These are phyloP conservation scores for Phytophthora multivora DNA, from an alignment of 352 stramenopile species.

Conservation along the genomic window DNA sequence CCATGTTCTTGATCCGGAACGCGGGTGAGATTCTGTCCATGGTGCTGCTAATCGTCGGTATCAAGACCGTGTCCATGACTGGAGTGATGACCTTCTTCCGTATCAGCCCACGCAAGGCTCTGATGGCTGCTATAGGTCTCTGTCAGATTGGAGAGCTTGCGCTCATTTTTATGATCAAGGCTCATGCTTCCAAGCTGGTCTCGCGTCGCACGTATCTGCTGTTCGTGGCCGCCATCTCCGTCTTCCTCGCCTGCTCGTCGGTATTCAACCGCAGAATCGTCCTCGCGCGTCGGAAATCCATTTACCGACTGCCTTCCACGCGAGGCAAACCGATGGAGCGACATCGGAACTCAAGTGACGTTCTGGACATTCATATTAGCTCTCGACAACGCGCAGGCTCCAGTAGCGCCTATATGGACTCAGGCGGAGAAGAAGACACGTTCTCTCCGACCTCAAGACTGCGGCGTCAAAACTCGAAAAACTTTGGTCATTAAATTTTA, in stretches of 20 bases:
- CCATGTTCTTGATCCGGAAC: conserved; percentile 81
- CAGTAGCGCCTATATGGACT: conserved; percentile 35
- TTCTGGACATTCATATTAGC: conserved; percentile 13
- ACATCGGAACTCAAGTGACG: conserved; percentile 21
- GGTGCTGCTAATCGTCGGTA: conserved; percentile 75
- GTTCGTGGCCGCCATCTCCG: conserved; percentile 78
- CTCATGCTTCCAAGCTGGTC: conserved; percentile 81
- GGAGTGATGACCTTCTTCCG: conserved; percentile 83
- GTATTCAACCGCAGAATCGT: conserved; percentile 79
- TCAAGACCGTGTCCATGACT: conserved; percentile 81
- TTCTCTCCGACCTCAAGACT: conserved; percentile 36
- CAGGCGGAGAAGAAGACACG: conserved; percentile 29
- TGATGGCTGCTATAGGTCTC: conserved; percentile 73
- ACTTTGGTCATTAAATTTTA: conserved; percentile 8
- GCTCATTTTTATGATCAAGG: conserved; percentile 92
- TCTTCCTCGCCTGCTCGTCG: conserved; percentile 85
- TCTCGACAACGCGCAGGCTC: conserved; percentile 26
- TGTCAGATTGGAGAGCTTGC: conserved; percentile 87
- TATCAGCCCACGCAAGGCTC: conserved; percentile 73
- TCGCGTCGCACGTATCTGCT: conserved; percentile 83
- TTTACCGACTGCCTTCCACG: conserved; percentile 60
- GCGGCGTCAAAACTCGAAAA: conserved; percentile 34
- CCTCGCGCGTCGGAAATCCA: conserved; percentile 59
- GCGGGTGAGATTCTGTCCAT: conserved; percentile 82
- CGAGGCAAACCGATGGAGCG: conserved; percentile 21